Evolutionary conservation across 129 eudicot genomes (phyloP), one percentile per base, ranked within the genome.

Genomic region (Tagetes patula): DNA sequence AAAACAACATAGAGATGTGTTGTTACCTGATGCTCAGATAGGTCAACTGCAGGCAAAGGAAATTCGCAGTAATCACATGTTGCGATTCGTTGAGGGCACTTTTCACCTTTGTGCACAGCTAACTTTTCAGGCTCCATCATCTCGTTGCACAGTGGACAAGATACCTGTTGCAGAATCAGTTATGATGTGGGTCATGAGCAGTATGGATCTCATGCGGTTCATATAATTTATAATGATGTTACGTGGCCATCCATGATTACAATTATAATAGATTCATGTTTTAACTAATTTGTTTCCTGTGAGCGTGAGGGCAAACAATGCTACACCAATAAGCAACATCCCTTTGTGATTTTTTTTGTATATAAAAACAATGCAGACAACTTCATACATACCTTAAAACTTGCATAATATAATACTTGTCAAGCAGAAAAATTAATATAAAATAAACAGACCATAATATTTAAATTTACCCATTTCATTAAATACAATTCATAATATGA

Each of bases 21-120:
- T 12, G 30, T 56, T 58, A 88, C 97, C 92, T 91, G 97, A 88
- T 91, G 97, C 82, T 86, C 87, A 74, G 75, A 74, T 65, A 91
- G 78, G 77, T 91, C 97, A 65, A 86, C 74, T 0, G 92, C 97
- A 62, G 97, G 96, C 78, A 91, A 82, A 49, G 96, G 97, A 42
- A 91, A 88, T 75, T 91, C 97, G 54, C 97, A 91, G 67, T 69
- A 91, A 49, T 91, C 96, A 66, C 97, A 91, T 58, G 96, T 86
- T 59, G 78, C 88, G 9, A 88, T 88, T 77, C 97, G 70, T 83
- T 82, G 79, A 3, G 88, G 92, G 75, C 97, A 91, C 34, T 79
- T 83, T 81, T 91, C 92, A 72, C 96, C 87, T 66, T 81, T 83
- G 79, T 91, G 97, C 74, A 84, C 79, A 47, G 86, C 88, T 71